These are phyloP conservation scores for Bruguiera hainesii DNA, from an alignment of 441 rosid genomes.

Conservation along the genomic window DNA sequence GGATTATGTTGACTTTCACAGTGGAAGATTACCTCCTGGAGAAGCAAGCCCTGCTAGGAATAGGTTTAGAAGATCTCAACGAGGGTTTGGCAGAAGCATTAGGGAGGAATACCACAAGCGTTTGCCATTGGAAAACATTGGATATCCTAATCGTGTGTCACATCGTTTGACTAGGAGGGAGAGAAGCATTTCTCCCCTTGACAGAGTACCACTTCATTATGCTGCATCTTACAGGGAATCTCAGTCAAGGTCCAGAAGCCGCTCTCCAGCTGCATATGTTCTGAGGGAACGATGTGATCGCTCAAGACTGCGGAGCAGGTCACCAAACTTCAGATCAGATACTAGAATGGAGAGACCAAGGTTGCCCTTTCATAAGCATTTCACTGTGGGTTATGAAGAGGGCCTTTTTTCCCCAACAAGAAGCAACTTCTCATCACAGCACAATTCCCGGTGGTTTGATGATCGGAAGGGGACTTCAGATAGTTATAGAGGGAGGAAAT, in stretches of 20 bases:
- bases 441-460: constrained; percentile 28
- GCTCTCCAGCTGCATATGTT: constrained; percentile 40
- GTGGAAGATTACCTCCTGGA: constrained; percentile 26
- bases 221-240: constrained; percentile 27
- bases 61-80: constrained; percentile 36
- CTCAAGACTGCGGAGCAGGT: constrained; percentile 37
- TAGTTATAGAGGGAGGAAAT: constrained; percentile 40
- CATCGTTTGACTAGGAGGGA: constrained; percentile 37
- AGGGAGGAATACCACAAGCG: constrained; percentile 37
- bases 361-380: constrained; percentile 41
- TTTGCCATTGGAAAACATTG: constrained; percentile 22
- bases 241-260: constrained; percentile 50
- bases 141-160: constrained; percentile 28
- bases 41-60: constrained; percentile 37
- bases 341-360: constrained; percentile 38
- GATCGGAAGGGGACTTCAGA: constrained; percentile 31
- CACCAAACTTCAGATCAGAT: constrained; percentile 38
- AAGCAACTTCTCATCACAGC: constrained; percentile 28
- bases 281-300: constrained; percentile 34
- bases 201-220: constrained; percentile 28
- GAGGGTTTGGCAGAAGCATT: constrained; percentile 22
- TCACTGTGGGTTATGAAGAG: constrained; percentile 33
- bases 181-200: constrained; percentile 39
- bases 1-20: constrained; percentile 23
- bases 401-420: constrained; percentile 17